Evolutionary conservation across 177 flowering plant species (phyloP).

Genomic region (Tripterygium wilfordii): DNA sequence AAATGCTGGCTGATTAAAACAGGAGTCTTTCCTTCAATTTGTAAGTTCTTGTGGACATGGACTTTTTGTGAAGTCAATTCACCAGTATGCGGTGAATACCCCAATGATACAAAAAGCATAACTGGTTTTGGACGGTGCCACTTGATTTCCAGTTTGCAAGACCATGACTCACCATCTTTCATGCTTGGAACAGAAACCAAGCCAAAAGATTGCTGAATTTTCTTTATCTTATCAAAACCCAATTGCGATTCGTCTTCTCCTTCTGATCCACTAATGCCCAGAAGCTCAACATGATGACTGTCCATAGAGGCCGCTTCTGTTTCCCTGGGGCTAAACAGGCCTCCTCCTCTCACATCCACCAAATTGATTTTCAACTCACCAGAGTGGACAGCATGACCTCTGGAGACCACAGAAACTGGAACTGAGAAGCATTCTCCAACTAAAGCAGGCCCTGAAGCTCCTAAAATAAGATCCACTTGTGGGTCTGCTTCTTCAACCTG

Average conservation of each 20-base stretch:
- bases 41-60: slow-evolving; percentile 85
- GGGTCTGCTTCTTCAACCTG: slow-evolving; percentile 94
- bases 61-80: slow-evolving; percentile 58
- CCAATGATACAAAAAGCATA: slow-evolving; percentile 82
- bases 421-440: slow-evolving; percentile 82
- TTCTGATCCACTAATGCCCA: slow-evolving; percentile 50
- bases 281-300: slow-evolving; percentile 82
- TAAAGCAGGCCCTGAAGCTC: slow-evolving; percentile 74
- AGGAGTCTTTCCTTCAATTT: slow-evolving; percentile 84
- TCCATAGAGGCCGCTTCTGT: slow-evolving; percentile 58
- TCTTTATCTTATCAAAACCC: slow-evolving; percentile 41
- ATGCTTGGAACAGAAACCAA: slow-evolving; percentile 75
- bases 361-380: slow-evolving; percentile 95
- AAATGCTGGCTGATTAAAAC: slow-evolving; percentile 54
- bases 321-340: slow-evolving; percentile 87
- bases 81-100: slow-evolving; percentile 51
- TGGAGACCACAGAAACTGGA: slow-evolving; percentile 69
- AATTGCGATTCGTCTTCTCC: slow-evolving; percentile 36
- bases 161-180: slow-evolving; percentile 70
- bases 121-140: slow-evolving; percentile 93
- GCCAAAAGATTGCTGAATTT: slow-evolving; percentile 89
- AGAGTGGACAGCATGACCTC: slow-evolving; percentile 60
- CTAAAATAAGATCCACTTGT: slow-evolving; percentile 66
- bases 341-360: slow-evolving; percentile 87
- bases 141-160: slow-evolving; percentile 77